Evolutionary conservation across 768 basidiomycete species (phyloP).

Genomic region (Naganishia friedmannii): DNA sequence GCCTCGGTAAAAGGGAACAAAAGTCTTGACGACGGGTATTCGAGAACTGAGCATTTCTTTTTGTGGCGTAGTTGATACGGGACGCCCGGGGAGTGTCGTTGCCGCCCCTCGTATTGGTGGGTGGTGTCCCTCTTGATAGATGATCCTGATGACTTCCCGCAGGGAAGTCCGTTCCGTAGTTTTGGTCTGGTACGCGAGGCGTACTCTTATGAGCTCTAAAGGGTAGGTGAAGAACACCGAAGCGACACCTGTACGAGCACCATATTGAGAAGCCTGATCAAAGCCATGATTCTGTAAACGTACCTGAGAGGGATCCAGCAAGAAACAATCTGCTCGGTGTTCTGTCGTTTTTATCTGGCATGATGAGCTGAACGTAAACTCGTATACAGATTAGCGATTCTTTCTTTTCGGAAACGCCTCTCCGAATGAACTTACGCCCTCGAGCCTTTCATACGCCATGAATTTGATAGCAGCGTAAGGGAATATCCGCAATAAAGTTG

Average conservation of each 20-base stretch:
- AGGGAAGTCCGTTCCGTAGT: constrained; percentile 56
- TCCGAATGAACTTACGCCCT: constrained; percentile 59
- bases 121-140: constrained; percentile 66
- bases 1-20: constrained; percentile 85
- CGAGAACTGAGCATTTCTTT: constrained; percentile 22
- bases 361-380: constrained; percentile 61
- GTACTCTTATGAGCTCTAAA: constrained; percentile 88
- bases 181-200: constrained; percentile 80
- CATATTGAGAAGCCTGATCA: background rate
- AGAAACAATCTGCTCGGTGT: constrained; percentile 75
- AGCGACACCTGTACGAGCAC: constrained; percentile 61
- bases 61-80: constrained; percentile 38
- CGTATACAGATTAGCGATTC: background rate
- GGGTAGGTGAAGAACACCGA: constrained; percentile 94
- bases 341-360: constrained; percentile 75
- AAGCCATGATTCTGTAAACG: background rate
- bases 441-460: constrained; percentile 88
- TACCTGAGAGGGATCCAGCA: constrained; percentile 85
- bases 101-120: constrained; percentile 36
- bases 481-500: constrained; percentile 87
- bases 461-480: constrained; percentile 97
- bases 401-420: too few relatives aligned
- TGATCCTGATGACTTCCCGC: constrained; percentile 55
- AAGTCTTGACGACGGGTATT: constrained; percentile 48
- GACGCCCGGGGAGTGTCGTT: background rate